phyloP scores from a whole-genome alignment of 495 filamentous ascomycete species.

The Aspergillus affinis region DNA sequence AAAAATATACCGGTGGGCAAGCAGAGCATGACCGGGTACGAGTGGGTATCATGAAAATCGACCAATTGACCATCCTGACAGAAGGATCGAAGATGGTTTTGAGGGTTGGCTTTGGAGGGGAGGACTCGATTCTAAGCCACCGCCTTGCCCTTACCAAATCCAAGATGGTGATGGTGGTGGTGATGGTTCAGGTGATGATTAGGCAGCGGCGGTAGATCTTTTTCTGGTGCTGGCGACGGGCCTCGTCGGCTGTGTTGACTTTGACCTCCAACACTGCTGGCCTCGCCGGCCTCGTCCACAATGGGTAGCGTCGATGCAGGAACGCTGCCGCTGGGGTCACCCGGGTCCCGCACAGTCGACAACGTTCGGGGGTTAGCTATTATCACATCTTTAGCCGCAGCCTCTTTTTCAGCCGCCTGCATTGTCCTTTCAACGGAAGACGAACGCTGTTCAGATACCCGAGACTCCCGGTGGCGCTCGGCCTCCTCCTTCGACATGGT shows the following conservation, averaged over 20 bases:
- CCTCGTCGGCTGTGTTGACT: conserved; percentile 40
- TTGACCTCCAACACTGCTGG: conserved; percentile 63
- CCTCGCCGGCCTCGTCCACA: conserved; percentile 88
- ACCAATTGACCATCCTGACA: conserved; percentile 12
- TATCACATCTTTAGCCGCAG: conserved; percentile 53
- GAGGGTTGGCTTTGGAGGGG: neutral
- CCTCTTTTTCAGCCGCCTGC: conserved; percentile 49
- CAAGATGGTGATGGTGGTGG: neutral
- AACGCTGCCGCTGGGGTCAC: conserved; percentile 52
- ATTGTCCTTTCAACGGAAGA: conserved; percentile 48
- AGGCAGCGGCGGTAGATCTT: conserved; percentile 56
- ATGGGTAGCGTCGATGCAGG: conserved; percentile 78
- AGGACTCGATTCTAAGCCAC: conserved; percentile 18
- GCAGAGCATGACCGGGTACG: conserved; percentile 16
- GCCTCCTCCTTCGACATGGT: conserved; percentile 88
- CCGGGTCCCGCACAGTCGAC: conserved; percentile 50
- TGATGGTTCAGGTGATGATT: conserved; percentile 14
- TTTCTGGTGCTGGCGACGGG: conserved; percentile 40
- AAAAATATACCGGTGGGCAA: conserved; percentile 9
- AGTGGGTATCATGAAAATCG: conserved; percentile 24
- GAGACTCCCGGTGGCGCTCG: conserved; percentile 57
- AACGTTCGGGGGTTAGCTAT: conserved; percentile 55
- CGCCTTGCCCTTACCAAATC: conserved; percentile 30
- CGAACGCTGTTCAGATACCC: conserved; percentile 36
- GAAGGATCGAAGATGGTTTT: conserved; percentile 11